phyloP scores from a whole-genome alignment of 2,329 filamentous ascomycete genomes.

The Fusarium secorum region DNA sequence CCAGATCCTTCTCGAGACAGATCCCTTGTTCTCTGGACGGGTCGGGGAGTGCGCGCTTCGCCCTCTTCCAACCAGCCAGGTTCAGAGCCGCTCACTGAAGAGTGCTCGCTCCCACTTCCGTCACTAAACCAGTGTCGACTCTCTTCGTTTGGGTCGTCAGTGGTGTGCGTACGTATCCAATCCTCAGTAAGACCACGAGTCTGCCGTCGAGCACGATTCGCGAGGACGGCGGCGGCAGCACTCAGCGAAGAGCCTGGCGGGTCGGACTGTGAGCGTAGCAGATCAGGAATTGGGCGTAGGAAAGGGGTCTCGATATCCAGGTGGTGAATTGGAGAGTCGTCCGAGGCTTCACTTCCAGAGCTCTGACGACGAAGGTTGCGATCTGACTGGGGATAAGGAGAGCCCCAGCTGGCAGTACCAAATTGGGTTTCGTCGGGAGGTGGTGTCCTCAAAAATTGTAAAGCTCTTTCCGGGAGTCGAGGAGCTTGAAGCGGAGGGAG shows the following conservation, averaged over 20 bases:
- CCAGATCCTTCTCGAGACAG: conserved; percentile 45
- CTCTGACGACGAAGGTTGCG: conserved; percentile 59
- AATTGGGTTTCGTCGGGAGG: conserved; percentile 56
- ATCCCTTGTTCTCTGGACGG: conserved; percentile 40
- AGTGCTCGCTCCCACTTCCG: conserved; percentile 73
- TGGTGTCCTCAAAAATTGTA: conserved; percentile 64
- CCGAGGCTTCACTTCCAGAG: conserved; percentile 66
- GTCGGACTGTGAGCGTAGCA: conserved; percentile 45
- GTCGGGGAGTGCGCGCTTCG: conserved; percentile 58
- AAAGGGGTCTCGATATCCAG: conserved; percentile 70
- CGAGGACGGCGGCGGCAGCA: conserved; percentile 68
- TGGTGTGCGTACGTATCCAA: conserved; percentile 86
- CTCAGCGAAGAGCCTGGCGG: conserved; percentile 49
- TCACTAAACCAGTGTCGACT: conserved; percentile 86
- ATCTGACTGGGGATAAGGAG: conserved; percentile 79
- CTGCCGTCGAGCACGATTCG: conserved; percentile 67
- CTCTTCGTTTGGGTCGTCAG: conserved; percentile 71
- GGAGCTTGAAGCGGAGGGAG: conserved; percentile 67
- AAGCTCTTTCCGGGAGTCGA: conserved; percentile 63
- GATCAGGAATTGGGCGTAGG: conserved; percentile 62
- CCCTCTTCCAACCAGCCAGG: conserved; percentile 61
- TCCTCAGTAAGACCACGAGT: conserved; percentile 76
- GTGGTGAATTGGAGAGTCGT: conserved; percentile 67
- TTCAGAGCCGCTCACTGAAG: conserved; percentile 74
- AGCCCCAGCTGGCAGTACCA: conserved; percentile 87